Conservation (phyloP, 306 rosid genomes). For the Rosa lucieae region DNA sequence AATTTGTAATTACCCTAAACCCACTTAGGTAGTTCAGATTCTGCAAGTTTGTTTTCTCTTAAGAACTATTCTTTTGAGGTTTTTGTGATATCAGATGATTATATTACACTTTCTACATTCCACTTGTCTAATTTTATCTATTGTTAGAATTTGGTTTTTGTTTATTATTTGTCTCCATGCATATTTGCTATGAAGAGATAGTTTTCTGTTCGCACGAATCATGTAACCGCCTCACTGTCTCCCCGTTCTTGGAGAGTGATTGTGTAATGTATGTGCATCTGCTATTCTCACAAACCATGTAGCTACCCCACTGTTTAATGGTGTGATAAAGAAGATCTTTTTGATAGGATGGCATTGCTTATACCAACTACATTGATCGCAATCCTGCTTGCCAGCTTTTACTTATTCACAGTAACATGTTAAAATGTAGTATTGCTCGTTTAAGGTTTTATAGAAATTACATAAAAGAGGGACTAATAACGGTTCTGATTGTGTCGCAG, state of each 20-base stretch:
- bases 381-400: neutral
- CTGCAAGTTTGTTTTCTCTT: neutral
- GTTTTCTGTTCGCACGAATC: neutral
- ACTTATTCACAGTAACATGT: neutral
- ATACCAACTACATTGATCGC: neutral
- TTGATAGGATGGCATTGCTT: slow-evolving; percentile 4
- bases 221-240: neutral
- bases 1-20: neutral
- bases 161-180: neutral
- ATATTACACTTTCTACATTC: neutral
- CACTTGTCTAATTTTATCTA: neutral
- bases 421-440: neutral
- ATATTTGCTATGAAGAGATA: neutral
- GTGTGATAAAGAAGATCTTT: neutral
- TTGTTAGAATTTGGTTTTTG: slow-evolving; percentile 6
- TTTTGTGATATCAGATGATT: slow-evolving; percentile 15
- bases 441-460: neutral
- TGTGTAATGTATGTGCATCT: neutral
- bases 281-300: neutral
- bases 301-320: neutral
- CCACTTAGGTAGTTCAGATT: neutral
- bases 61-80: neutral
- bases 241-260: neutral
- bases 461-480: neutral
- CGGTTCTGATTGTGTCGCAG: slow-evolving; percentile 27